Conservation (phyloP, 1,284 basidiomycete species). For the Phylloboletellus chloephorus region DNA sequence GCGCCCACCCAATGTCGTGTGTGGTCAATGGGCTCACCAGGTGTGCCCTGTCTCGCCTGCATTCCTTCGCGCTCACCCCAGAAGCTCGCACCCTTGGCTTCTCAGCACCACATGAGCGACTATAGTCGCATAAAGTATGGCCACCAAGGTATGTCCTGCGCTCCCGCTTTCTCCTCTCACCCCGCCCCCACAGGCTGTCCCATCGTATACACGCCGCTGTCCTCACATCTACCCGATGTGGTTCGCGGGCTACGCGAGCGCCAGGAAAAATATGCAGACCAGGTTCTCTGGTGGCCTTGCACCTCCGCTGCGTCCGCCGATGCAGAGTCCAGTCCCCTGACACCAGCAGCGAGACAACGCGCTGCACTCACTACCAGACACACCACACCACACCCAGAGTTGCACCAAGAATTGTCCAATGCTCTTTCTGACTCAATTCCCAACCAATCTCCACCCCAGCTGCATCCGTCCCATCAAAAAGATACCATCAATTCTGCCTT, state of each 20-base stretch:
- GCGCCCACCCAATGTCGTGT: neutral
- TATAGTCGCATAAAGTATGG: slow-evolving; percentile 79
- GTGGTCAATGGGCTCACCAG: slow-evolving; percentile 19
- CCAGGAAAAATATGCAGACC: slow-evolving; percentile 46
- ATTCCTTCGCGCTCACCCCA: slow-evolving; percentile 8
- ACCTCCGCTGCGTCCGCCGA: neutral
- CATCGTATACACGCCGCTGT: slow-evolving; percentile 63
- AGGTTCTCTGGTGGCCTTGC: slow-evolving; percentile 53
- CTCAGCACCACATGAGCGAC: slow-evolving; percentile 76
- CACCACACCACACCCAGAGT: slow-evolving; percentile 16
- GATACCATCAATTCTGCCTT: slow-evolving; percentile 11
- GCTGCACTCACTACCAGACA: slow-evolving; percentile 21
- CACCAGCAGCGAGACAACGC: slow-evolving; percentile 25
- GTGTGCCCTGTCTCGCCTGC: slow-evolving; percentile 6
- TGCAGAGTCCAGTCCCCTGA: slow-evolving; percentile 11
- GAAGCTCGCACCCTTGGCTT: slow-evolving; percentile 58
- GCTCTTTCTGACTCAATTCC: slow-evolving; percentile 22
- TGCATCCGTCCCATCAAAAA: slow-evolving; percentile 11
- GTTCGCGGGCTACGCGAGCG: slow-evolving; percentile 55
- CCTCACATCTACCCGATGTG: slow-evolving; percentile 61
- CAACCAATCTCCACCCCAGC: neutral
- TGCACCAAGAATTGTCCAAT: slow-evolving; percentile 20
- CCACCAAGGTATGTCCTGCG: slow-evolving; percentile 42
- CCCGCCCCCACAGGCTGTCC: slow-evolving; percentile 43
- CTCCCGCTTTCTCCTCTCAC: neutral